Evolutionary conservation across 768 basidiomycete species (phyloP).

Genomic region (Tulasnella sp.): DNA sequence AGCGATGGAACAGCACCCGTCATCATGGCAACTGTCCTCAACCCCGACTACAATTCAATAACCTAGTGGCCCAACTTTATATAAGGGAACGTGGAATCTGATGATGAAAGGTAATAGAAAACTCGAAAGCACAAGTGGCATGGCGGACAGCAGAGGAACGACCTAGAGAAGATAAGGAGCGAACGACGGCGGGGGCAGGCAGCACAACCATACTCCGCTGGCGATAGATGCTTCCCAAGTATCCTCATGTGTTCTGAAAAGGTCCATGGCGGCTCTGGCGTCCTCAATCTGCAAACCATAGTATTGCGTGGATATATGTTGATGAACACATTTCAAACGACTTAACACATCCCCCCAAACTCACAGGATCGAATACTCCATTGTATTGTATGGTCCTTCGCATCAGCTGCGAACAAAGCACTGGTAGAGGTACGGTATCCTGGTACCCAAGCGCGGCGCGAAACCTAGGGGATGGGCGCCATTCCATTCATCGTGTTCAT

Average conservation of each 20-base stretch:
- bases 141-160: no score
- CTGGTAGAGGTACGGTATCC: background rate
- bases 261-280: constrained; percentile 5
- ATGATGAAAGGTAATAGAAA: no score
- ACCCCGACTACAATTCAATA: no score
- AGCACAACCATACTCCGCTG: background rate
- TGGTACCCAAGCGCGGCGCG: background rate
- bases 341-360: no score
- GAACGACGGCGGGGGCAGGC: background rate
- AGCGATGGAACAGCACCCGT: no score
- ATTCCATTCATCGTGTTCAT: background rate
- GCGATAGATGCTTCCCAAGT: background rate
- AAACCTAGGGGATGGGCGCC: background rate
- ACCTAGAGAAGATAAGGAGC: background rate
- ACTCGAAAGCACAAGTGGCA: no score
- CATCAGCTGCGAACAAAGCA: background rate
- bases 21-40: no score
- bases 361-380: background rate
- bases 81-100: no score
- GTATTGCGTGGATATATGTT: background rate
- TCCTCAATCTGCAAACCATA: background rate
- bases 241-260: constrained; percentile 1
- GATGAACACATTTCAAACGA: background rate
- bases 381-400: background rate
- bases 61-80: no score